Percentiles rank a stretch among this genome's conserved stretches.
These are phyloP conservation scores for Alternaria longipes DNA, from an alignment of 2,329 filamentous ascomycete species.

Conservation along the genomic window DNA sequence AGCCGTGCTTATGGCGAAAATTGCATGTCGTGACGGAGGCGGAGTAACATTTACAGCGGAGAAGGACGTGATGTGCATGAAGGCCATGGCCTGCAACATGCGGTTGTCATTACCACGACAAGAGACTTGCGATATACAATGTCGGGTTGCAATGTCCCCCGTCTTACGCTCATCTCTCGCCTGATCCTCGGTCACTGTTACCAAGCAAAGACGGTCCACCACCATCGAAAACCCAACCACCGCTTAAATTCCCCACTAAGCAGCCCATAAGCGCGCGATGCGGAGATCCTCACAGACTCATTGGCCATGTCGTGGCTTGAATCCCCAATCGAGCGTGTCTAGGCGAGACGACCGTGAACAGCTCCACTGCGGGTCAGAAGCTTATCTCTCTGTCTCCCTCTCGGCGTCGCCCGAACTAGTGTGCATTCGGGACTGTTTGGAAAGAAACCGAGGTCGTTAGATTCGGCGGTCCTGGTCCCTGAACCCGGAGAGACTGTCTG, in stretches of 20 bases:
- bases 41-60: not conserved
- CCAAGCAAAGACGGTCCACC: not conserved
- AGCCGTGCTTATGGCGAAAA: not conserved
- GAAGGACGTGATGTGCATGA: not conserved
- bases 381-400: slow-evolving; percentile 8
- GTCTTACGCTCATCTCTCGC: slow-evolving; percentile 3
- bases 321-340: slow-evolving; percentile 4
- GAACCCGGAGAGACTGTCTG: slow-evolving; percentile 1
- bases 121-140: not conserved
- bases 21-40: not conserved
- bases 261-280: slow-evolving; percentile 1
- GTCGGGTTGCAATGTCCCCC: not conserved
- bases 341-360: slow-evolving; percentile 15
- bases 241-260: not conserved
- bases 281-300: slow-evolving; percentile 1
- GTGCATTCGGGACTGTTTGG: not conserved
- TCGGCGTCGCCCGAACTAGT: slow-evolving; percentile 9
- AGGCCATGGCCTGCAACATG: not conserved
- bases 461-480: slow-evolving; percentile 14
- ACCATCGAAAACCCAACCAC: not conserved
- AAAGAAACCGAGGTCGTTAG: slow-evolving; percentile 11
- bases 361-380: slow-evolving; percentile 23
- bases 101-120: not conserved
- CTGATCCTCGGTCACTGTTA: slow-evolving; percentile 9
- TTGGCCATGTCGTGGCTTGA: slow-evolving; percentile 13